A percentile compares a stretch with the other conserved stretches of the same genome.
Evolutionary conservation across 805 yeast species (phyloP).

Genomic region (Yarrowia hollandica): DNA sequence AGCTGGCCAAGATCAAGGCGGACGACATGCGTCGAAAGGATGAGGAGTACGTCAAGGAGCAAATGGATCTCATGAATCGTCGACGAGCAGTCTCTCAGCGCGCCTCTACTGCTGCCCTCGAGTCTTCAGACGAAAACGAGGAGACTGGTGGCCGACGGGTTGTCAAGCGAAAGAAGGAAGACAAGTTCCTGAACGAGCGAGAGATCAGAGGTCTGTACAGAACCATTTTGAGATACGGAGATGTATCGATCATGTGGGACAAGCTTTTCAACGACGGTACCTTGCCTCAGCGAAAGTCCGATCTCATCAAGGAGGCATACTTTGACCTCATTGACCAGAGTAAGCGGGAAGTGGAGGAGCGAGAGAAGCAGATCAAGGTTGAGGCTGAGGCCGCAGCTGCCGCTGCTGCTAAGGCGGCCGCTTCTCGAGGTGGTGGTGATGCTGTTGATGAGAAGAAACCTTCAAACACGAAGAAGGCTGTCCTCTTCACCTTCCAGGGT

Average conservation of each 20-base stretch:
- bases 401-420: constrained; percentile 40
- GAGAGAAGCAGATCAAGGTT: constrained; percentile 44
- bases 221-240: constrained; percentile 79
- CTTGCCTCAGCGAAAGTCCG: constrained; percentile 79
- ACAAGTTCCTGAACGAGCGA: constrained; percentile 64
- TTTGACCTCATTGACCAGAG: constrained; percentile 68
- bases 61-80: constrained; percentile 81
- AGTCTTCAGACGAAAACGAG: constrained; percentile 46
- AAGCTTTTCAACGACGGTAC: constrained; percentile 87
- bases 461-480: constrained; percentile 84
- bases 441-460: constrained; percentile 49
- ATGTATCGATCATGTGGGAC: constrained; percentile 71
- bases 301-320: constrained; percentile 70
- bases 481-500: constrained; percentile 81
- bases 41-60: constrained; percentile 83
- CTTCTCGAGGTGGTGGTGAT: constrained; percentile 41
- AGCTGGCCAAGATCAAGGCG: constrained; percentile 80
- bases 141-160: constrained; percentile 44
- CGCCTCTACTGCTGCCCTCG: constrained; percentile 46
- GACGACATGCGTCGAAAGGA: constrained; percentile 86
- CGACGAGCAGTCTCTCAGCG: constrained; percentile 57
- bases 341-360: constrained; percentile 56
- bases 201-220: constrained; percentile 85
- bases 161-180: constrained; percentile 43
- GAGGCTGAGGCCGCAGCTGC: constrained; percentile 39